Evolutionary conservation across 768 basidiomycete genomes (phyloP).

Genomic region (Plicaturopsis crispa): DNA sequence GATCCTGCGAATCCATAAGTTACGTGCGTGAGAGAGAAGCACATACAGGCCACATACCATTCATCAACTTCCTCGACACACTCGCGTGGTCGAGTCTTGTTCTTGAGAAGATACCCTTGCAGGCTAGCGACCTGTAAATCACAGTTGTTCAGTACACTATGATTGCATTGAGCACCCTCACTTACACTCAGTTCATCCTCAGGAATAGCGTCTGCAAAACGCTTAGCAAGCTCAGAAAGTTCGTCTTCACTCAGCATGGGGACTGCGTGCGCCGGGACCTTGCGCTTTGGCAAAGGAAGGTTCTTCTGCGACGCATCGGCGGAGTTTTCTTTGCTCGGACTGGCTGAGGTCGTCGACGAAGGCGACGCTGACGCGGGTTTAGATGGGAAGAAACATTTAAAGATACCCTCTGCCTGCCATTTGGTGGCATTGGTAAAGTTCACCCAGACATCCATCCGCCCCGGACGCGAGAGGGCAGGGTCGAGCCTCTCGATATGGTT

Average conservation of each 20-base stretch:
- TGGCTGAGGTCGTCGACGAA: conserved; percentile 13
- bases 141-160: background rate
- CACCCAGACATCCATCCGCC: conserved; percentile 90
- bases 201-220: conserved; percentile 76
- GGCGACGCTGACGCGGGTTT: conserved; percentile 27
- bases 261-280: conserved; percentile 45
- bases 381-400: conserved; percentile 90
- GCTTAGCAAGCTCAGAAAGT: conserved; percentile 70
- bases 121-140: conserved; percentile 61
- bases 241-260: conserved; percentile 71
- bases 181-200: conserved; percentile 83
- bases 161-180: conserved; percentile 9
- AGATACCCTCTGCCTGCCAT: conserved; percentile 90
- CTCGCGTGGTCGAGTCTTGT: conserved; percentile 84
- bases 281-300: conserved; percentile 61
- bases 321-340: too few relatives aligned
- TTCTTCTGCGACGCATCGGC: conserved; percentile 63
- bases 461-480: conserved; percentile 80
- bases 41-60: conserved; percentile 42
- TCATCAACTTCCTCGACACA: conserved; percentile 73
- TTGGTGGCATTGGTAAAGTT: conserved; percentile 88
- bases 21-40: conserved; percentile 4
- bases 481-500: conserved; percentile 94
- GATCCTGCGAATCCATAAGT: conserved; percentile 28
- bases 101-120: conserved; percentile 83